A percentile compares a stretch with the other conserved stretches of the same genome.
These are phyloP conservation scores for Ettlia oleoabundans DNA, from an alignment of 139 green algal genomes.

Conservation along the genomic window DNA sequence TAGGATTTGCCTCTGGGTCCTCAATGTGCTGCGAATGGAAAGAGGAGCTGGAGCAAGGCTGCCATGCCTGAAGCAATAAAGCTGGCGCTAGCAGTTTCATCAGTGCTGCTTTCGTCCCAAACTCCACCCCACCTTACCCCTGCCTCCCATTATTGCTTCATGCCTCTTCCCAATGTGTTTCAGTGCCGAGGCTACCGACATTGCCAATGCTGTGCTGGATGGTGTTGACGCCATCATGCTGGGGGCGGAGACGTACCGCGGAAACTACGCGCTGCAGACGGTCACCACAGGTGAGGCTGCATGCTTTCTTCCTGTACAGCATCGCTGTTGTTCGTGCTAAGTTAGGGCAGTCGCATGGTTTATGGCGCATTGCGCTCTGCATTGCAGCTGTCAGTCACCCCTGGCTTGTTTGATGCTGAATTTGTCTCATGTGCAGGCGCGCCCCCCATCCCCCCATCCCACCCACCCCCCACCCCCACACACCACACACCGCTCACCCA, in stretches of 20 bases:
- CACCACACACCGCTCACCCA: background rate
- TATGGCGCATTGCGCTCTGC: background rate
- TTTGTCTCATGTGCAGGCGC: too few species aligned
- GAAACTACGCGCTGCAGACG: slow-evolving; percentile 76
- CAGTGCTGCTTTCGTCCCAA: too few species aligned
- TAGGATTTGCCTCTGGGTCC: too few species aligned
- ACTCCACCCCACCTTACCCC: background rate
- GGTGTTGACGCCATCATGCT: slow-evolving; percentile 91
- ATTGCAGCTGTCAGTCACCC: too few species aligned
- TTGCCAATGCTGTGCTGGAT: slow-evolving; percentile 92
- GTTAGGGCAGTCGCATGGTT: too few species aligned
- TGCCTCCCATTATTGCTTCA: background rate
- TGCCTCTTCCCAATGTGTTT: background rate
- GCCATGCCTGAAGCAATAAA: too few species aligned
- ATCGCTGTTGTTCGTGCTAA: too few species aligned
- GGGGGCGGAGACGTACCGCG: slow-evolving; percentile 82
- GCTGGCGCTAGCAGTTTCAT: too few species aligned
- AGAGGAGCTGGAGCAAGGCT: too few species aligned
- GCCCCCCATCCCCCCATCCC: background rate
- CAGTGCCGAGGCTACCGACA: slow-evolving; percentile 89
- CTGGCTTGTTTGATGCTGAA: too few species aligned
- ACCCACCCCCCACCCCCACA: background rate
- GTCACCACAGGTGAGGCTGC: slow-evolving; percentile 56
- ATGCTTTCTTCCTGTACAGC: too few species aligned
- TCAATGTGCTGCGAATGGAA: too few species aligned